Base-by-base conservation (phyloP, 2,329 filamentous ascomycete genomes). In the Fusarium compactum region DNA sequence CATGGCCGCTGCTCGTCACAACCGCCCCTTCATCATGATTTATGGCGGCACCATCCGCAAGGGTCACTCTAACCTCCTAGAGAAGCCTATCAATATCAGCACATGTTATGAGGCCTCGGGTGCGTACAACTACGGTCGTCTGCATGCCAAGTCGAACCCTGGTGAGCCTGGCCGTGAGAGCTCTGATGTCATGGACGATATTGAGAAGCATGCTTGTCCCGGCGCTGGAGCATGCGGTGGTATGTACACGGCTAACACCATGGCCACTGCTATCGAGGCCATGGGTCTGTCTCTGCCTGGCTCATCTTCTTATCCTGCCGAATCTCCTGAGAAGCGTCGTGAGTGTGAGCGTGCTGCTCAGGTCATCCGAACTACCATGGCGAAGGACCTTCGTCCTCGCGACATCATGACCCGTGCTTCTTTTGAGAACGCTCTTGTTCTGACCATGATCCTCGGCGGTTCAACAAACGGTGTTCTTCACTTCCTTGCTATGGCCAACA, bases 191-290 rank as follows among this genome's bases (percentile, higher is more conserved):
- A 88, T 97, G 83, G 89, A 91, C 29, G 95, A 98, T 78, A 89
- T 97, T 51, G 92, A 95, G 82, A 85, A 84, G 68, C 87, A 96
- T 76, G 90, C 94, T 4, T 97, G 94, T 61, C 82, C 82, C 46
- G 80, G 81, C 30, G 77, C 79, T 16, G 92, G 92, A 25, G 91
- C 91, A 32, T 94, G 92, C 74, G 91, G 91, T 66, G 92, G 92
- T 65, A 94, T 97, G 94, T 97, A 94, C 82, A 97, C 94, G 1
- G 94, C 94, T 60, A 97, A 97, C 81, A 97, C 93, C 16, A 95
- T 97, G 92, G 92, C 93, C 3, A 95, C 92, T 0, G 92, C 92
- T 18, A 94, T 97, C 70, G 93, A 97, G 81, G 92, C 92, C 44
- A 94, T 97, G 89, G 94, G 94, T n/a, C 85, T 97, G 30, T 90